Base-by-base conservation (phyloP, 2,329 filamentous ascomycete species). In the Ramularia endophylla region DNA sequence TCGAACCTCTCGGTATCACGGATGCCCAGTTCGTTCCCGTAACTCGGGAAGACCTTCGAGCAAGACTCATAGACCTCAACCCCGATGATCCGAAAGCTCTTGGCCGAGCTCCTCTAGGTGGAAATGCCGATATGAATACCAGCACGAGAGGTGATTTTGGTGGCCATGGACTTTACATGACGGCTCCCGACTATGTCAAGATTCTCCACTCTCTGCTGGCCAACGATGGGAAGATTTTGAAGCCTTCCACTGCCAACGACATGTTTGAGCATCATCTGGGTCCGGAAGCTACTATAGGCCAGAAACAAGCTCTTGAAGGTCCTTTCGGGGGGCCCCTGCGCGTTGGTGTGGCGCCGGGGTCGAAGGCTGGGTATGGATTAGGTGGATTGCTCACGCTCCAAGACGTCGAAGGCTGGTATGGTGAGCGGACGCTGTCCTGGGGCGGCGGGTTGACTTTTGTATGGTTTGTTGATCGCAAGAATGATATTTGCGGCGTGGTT, bases 221-320 rank as follows among this genome's bases (percentile, higher is more conserved):
- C 2, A 67, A 75, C 32, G 72, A 77, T 38, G 68, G 65, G 4
- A 68, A 64, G 30, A 48, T 78, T 1, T 61, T 78, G 5, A 62
- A 56, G 15, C 56, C 60, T 0, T 54, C 55, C 3, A 72, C 66
- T 0, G 62, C 68, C 0, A 58, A 66, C 2, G 47, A 61, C 29
- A 65, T 78, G 59, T 76, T 76, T 48, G 50, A 60, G 38, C 63
- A 72, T 0, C 72, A 73, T 29, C 64, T 78, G 0, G 11, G 6
- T 25, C 22, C 22, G 11, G 22, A 25, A 25, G 22, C 22, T 25
- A 25, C 22, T 11, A 11, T 11, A 6, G 22, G 6, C 6, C 22
- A 25, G 6, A 6, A 25, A 11, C 6, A 25, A 25, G 22, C 22
- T 25, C 22, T 25, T 11, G 22, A 6, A 6, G 22, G 22, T 6